phyloP scores from a whole-genome alignment of 169 alveolate genomes.

The Plasmodium cynomolgi region DNA sequence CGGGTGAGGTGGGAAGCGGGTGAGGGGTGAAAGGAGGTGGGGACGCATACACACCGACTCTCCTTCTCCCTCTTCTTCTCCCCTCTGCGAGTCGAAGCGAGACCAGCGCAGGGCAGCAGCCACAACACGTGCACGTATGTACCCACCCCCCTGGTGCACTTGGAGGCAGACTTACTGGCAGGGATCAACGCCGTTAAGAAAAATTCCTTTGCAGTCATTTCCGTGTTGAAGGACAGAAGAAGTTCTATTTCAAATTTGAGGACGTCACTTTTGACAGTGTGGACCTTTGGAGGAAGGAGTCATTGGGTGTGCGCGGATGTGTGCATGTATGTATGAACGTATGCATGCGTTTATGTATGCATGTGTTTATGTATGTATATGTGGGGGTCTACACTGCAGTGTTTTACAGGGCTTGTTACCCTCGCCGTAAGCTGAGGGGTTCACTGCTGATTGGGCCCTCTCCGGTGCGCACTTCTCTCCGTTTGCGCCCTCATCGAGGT shows the following conservation, averaged over 20 bases:
- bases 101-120: background rate
- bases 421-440: no score
- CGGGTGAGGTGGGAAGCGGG: background rate
- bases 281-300: background rate
- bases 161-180: slow-evolving; percentile 7
- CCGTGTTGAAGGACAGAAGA: background rate
- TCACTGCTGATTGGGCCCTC: no score
- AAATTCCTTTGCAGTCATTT: slow-evolving; percentile 33
- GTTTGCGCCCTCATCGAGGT: background rate
- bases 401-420: no score
- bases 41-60: background rate
- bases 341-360: no score
- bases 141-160: background rate
- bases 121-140: background rate
- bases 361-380: background rate
- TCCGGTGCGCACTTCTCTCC: no score
- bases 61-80: background rate
- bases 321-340: no score
- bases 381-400: background rate
- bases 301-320: background rate
- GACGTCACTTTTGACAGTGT: slow-evolving; percentile 14
- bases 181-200: slow-evolving; percentile 37
- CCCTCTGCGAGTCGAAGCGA: background rate
- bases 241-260: slow-evolving; percentile 37
- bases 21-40: background rate